Base-by-base conservation (phyloP, 2,329 filamentous ascomycete genomes). In the Trichoderma sp. region DNA sequence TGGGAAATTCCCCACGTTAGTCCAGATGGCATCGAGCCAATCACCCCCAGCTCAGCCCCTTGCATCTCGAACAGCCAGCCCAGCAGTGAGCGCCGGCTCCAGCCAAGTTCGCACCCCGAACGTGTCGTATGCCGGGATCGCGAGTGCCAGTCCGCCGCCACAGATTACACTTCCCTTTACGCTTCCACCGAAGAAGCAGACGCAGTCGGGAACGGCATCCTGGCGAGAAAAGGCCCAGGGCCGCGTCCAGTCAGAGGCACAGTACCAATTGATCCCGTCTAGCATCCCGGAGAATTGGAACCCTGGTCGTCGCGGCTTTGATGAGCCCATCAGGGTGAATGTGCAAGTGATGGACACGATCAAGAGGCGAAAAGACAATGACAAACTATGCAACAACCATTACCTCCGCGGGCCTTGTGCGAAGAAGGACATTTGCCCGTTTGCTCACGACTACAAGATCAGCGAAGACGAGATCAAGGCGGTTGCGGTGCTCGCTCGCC, bases 321-420 rank as follows among this genome's bases (percentile, higher is more conserved):
- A 90, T 68, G 77, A 82, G 21, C 80, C 83, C 1, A 83, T 89
- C 34, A 76, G 77, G 2, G 79, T 86, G 26, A 84, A 83, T 68
- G 73, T 77, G 54, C 70, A 75, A 1, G 82, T 82, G 8, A 76
- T 89, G 69, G 86, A 89, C 16, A 80, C 77, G 26, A 82, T 89
- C 73, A 88, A 87, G 79, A 86, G 83, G 74, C 81, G 86, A 69
- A 84, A 83, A 67, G 84, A 84, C 37, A 79, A 77, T 72, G 82
- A 84, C 70, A 89, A 89, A 76, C 78, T 89, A 8, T 90, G 87
- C 80, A 89, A 89, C 75, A 87, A 87, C 59, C 85, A 88, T 73
- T 89, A 87, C 73, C 81, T 90, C 34, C 81, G 86, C 21, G 86
- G 86, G 0, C 84, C 84, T 0, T 90, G 87, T 72, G 75, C 80